These are phyloP conservation scores for Vitis amurensis DNA, from an alignment of 164 flowering plant species.

Conservation along the genomic window DNA sequence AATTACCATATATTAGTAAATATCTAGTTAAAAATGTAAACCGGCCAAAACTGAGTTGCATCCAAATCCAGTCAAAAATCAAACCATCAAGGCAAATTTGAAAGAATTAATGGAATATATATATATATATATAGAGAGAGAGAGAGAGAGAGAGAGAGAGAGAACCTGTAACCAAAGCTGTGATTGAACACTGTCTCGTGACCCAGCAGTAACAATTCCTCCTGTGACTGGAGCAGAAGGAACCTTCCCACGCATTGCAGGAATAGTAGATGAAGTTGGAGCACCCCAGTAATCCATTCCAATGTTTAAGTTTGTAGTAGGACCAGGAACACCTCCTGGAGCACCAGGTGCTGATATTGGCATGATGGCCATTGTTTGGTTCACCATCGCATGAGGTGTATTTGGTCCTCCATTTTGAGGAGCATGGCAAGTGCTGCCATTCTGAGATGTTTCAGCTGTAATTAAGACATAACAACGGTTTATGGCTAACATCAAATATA, in stretches of 20 bases:
- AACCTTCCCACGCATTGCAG: conserved; percentile 70
- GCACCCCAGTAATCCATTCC: conserved; percentile 98
- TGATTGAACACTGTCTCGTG: conserved; percentile 70
- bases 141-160: not conserved
- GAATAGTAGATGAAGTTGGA: conserved; percentile 49
- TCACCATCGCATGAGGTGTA: conserved; percentile 46
- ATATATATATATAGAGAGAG: not conserved
- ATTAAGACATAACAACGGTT: conserved; percentile 4
- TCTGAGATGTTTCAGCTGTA: conserved; percentile 70
- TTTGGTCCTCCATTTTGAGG: conserved; percentile 60
- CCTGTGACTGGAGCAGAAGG: conserved; percentile 61
- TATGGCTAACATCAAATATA: not conserved
- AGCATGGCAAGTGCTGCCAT: conserved; percentile 47
- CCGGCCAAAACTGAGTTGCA: too few species aligned
- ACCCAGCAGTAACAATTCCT: conserved; percentile 57
- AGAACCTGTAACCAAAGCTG: conserved; percentile 84
- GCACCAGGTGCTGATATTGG: conserved; percentile 54
- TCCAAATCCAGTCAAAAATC: too few species aligned
- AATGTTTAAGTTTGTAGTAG: conserved; percentile 86
- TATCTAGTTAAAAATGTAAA: too few species aligned
- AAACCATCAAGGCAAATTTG: not conserved
- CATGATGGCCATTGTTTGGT: conserved; percentile 52
- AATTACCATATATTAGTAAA: too few species aligned
- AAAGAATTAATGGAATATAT: too few species aligned
- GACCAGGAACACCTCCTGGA: conserved; percentile 70